Evolutionary conservation across 2,329 filamentous ascomycete species (phyloP).

Genomic region (Ceratocystis variospora): DNA sequence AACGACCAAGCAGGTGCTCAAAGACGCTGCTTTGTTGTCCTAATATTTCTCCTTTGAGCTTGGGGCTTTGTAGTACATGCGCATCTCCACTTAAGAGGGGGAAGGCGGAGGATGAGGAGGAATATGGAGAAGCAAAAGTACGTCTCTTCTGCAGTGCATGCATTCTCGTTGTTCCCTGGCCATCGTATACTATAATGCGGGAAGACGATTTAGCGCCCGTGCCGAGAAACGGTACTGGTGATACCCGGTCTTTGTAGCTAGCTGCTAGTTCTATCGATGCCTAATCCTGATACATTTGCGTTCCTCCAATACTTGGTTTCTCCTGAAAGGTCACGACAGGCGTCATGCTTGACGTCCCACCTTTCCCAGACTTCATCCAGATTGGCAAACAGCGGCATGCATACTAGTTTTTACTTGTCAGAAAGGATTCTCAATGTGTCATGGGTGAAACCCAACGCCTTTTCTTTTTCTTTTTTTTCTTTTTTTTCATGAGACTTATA

Average conservation of each 20-base stretch:
- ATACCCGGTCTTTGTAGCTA: not conserved
- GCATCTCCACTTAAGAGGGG: too few species aligned
- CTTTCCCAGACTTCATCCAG: not conserved
- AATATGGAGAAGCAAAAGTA: not conserved
- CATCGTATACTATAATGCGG: not conserved
- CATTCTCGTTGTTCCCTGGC: not conserved
- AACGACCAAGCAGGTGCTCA: not conserved
- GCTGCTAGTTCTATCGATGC: not conserved
- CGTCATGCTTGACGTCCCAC: not conserved
- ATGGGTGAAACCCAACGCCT: not conserved
- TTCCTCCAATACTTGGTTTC: not conserved
- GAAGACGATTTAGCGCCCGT: not conserved
- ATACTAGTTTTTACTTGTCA: conserved; percentile 8
- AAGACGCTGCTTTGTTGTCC: not conserved
- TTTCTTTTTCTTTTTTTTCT: too few species aligned
- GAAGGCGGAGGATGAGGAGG: not conserved
- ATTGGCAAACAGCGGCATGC: not conserved
- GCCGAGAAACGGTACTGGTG: not conserved
- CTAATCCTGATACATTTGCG: not conserved
- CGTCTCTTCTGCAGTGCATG: not conserved
- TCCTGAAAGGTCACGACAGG: not conserved
- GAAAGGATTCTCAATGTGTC: conserved; percentile 8
- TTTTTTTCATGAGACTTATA: not conserved
- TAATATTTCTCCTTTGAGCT: not conserved
- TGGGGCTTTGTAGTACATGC: not conserved